Evolutionary conservation across 2,329 filamentous ascomycete genomes (phyloP).

Genomic region (Xylaria sp.): DNA sequence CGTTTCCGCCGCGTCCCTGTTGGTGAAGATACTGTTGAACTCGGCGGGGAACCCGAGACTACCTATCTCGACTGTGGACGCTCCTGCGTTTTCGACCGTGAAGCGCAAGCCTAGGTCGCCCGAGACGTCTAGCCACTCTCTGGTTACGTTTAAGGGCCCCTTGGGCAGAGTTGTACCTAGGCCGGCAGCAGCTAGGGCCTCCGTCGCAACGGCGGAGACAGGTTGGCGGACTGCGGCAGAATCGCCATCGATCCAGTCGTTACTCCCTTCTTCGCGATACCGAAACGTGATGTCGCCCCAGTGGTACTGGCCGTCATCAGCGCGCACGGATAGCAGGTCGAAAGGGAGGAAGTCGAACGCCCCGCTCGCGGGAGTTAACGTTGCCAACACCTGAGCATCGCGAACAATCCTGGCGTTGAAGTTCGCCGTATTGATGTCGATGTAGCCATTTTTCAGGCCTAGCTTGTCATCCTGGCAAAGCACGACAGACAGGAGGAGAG

Average conservation of each 20-base stretch:
- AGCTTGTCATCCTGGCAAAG: conserved; percentile 39
- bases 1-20: conserved; percentile 50
- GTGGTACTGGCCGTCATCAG: conserved; percentile 58
- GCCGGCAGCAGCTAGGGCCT: conserved; percentile 43
- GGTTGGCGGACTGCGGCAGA: conserved; percentile 46
- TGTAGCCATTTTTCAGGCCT: conserved; percentile 44
- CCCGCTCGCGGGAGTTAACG: conserved; percentile 44
- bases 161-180: conserved; percentile 46
- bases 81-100: conserved; percentile 50
- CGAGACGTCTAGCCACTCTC: conserved; percentile 53
- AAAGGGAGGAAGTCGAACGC: conserved; percentile 59
- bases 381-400: conserved; percentile 52
- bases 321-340: conserved; percentile 50
- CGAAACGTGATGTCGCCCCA: conserved; percentile 60
- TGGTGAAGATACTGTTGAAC: conserved; percentile 65
- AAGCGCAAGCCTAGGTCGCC: conserved; percentile 56
- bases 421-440: conserved; percentile 44
- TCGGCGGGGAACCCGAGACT: conserved; percentile 61
- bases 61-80: conserved; percentile 52
- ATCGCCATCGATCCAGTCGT: conserved; percentile 50
- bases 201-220: conserved; percentile 36
- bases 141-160: conserved; percentile 48
- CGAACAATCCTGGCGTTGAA: conserved; percentile 47
- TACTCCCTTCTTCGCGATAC: conserved; percentile 47
- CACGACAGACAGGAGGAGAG: conserved; percentile 16